These are phyloP conservation scores for Diplotaxis tenuifolia DNA, from an alignment of 345 rosid genomes.

Conservation along the genomic window DNA sequence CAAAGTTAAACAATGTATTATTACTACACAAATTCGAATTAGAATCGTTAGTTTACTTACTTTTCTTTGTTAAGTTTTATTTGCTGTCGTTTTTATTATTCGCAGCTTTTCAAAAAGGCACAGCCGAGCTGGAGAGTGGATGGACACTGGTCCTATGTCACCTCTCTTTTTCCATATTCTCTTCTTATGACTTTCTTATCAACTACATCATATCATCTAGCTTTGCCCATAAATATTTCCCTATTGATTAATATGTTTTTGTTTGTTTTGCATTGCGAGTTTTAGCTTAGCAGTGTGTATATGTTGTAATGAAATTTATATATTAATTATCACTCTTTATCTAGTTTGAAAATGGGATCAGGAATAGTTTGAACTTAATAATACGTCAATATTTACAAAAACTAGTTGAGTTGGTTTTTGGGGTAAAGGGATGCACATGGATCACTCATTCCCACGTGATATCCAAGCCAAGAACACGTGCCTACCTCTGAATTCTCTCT, in stretches of 20 bases:
- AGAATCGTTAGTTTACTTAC: neutral
- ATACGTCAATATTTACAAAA: neutral
- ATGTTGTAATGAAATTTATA: neutral
- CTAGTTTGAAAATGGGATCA: neutral
- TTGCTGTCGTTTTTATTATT: slow-evolving; percentile 4
- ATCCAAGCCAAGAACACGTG: slow-evolving; percentile 37
- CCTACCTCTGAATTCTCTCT: slow-evolving; percentile 27
- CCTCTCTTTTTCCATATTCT: slow-evolving; percentile 16
- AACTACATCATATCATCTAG: neutral
- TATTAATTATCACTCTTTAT: neutral
- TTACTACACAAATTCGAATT: neutral
- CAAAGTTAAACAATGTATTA: neutral
- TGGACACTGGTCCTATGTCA: slow-evolving; percentile 9
- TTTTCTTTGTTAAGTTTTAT: neutral
- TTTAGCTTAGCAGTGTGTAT: neutral
- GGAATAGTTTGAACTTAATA: neutral
- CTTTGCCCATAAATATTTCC: neutral
- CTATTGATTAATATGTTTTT: neutral
- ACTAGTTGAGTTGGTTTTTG: slow-evolving; percentile 19
- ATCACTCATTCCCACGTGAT: slow-evolving; percentile 37
- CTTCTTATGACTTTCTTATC: slow-evolving; percentile 2
- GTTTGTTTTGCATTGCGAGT: neutral
- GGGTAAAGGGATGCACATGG: slow-evolving; percentile 38
- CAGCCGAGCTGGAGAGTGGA: slow-evolving; percentile 13
- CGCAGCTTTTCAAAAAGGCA: slow-evolving; percentile 26